Evolutionary conservation across 495 filamentous ascomycete species (phyloP).

Genomic region (Trichoderma erinaceum): DNA sequence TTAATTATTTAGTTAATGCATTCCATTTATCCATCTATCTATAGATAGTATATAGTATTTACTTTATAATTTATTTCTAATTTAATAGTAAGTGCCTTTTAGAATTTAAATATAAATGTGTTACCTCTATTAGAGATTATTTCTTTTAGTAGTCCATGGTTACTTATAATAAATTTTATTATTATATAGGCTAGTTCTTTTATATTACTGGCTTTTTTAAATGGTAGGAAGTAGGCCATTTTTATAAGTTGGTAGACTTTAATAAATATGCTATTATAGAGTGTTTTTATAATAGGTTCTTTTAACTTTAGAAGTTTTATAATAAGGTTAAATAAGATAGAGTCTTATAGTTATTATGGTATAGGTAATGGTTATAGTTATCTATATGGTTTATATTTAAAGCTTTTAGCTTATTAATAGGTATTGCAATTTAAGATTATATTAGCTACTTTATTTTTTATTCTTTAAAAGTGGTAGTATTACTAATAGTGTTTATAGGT

Average conservation of each 20-base stretch:
- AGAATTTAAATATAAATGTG: slow-evolving; percentile 10
- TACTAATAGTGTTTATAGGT: slow-evolving; percentile 29
- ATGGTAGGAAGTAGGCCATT: too few relatives aligned
- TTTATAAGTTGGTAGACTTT: not conserved
- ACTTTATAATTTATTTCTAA: slow-evolving; percentile 15
- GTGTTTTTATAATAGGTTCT: not conserved
- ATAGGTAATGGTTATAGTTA: too few relatives aligned
- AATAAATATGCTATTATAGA: slow-evolving; percentile 1
- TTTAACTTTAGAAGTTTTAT: not conserved
- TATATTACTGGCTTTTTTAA: not conserved
- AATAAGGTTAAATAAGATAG: too few relatives aligned
- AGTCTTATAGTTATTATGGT: too few relatives aligned
- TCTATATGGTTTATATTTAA: too few relatives aligned
- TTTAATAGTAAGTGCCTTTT: slow-evolving; percentile 2
- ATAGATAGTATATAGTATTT: slow-evolving; percentile 7
- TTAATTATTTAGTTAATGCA: slow-evolving; percentile 19
- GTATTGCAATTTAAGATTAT: not conserved
- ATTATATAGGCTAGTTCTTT: not conserved
- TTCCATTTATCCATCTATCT: slow-evolving; percentile 20
- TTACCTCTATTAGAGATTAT: slow-evolving; percentile 21
- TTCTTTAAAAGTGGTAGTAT: not conserved
- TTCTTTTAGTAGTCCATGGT: slow-evolving; percentile 20
- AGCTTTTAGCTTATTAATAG: too few relatives aligned
- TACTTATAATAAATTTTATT: slow-evolving; percentile 9
- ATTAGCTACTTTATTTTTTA: not conserved